Evolutionary conservation across 176 grass and related monocot genomes (phyloP), one percentile per base, ranked within the genome.

Genomic region (Oryza glumipatula): DNA sequence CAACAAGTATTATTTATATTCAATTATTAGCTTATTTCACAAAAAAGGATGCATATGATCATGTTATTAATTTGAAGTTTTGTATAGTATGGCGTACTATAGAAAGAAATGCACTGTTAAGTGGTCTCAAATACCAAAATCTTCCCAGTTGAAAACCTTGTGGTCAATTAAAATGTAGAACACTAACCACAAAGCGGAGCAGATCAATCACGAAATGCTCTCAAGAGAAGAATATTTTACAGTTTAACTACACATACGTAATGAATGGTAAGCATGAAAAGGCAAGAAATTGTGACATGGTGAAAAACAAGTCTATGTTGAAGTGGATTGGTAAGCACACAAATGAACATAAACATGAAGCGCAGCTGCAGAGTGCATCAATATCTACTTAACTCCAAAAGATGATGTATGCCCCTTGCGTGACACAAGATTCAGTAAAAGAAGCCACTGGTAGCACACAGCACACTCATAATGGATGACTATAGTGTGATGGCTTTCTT

Each of bases 381-480:
- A 22, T 35, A 73, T 60, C 38, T 46, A 60, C 13, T 79, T 68
- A 4, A 26, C 41, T 78, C 79, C 44, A 67, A 84, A 39, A 84
- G 68, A 67, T 17, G 6, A 60, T 61, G 22, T 30, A 7, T 45
- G 11, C 15, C 7, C 33, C 38, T 39, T 39, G 38, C 5, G 41
- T 28, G 17, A 48, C 46, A 47, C 35, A 80, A 76, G 56, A 81
- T 51, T 80, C 36, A 26, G 46, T 48, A 48, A 69, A 4, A 76
- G 9, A 41, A 49, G 28, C 68, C 54, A 76, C 19, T n/a, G 68
- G 15, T 76, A 32, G 41, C 19, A 17, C 7, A 9, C 0, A 30
- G 28, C 28, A 3, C 30, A 32, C 30, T 78, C 14, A 17, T 73
- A 32, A 33, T 87, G 30, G 2, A 49, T 15, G 67, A 4, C 12